Evolutionary conservation across 1,284 basidiomycete genomes (phyloP), one percentile per base, ranked within the genome.

Genomic region (Xanthoconium separans): DNA sequence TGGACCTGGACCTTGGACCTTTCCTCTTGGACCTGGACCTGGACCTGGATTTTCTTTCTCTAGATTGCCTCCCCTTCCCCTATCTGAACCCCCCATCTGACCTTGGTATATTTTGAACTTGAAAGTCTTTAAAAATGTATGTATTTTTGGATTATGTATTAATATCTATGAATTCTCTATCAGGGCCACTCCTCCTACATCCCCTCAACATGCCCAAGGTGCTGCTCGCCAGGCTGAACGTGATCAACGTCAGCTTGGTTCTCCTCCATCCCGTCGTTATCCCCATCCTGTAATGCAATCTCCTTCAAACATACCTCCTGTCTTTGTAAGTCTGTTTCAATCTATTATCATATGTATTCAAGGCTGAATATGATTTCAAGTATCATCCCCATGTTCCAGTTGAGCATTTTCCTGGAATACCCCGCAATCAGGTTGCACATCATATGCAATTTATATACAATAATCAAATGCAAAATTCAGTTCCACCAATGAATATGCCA

Each of bases 341-440:
- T 20, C 3, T 22, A 40, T 7, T 40, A n/a, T n/a, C n/a, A 12
- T 40, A 18, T 6, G 12, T 12, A 8, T 12, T 40, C 18, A 40
- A 36, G 3, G 16, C 34, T 22, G 20, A 18, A 15, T 20, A 12
- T 24, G 6, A 7, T 18, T 33, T 10, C 1, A 22, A 37, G 41
- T 11, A 15, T 3, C 37, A 56, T 45, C 27, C 22, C 7, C 43
- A 54, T 50, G 37, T 50, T 16, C 31, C 46, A 13, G 20, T 56
- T 30, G 8, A 50, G 3, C 54, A 56, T 44, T 56, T 50, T 50
- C 37, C 54, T 56, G 46, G 13, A 4, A 43, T 50, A 7, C n/a
- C 48, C 0, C 3, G 7, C 1, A 20, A 34, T 42, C 40, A 41
- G 9, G 40, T 47, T 41, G 37, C 18, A 22, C 18, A 40, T 24